These are phyloP conservation scores for Nannochloropsis gaditana DNA, from an alignment of 108 stramenopile genomes.

Conservation along the genomic window DNA sequence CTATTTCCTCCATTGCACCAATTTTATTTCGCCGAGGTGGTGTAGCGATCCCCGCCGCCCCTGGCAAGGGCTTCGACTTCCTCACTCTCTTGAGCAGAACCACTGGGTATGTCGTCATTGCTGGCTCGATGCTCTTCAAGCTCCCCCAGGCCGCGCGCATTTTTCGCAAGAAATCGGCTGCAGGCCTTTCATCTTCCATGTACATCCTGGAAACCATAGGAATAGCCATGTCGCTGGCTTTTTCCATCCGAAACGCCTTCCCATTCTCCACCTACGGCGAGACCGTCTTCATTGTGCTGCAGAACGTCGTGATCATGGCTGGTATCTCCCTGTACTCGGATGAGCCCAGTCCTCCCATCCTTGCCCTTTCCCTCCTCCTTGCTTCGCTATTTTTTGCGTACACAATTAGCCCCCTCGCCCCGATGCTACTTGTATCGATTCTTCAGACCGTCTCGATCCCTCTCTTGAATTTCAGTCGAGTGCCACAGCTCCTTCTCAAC, in stretches of 20 bases:
- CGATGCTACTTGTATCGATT: neutral
- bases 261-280: conserved; percentile 10
- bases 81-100: neutral
- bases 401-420: neutral
- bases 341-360: neutral
- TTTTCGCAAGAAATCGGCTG: neutral
- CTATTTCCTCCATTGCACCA: neutral
- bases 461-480: neutral
- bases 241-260: conserved; percentile 1
- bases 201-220: neutral
- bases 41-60: neutral
- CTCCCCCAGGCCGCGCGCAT: neutral
- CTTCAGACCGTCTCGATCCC: neutral
- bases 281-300: neutral
- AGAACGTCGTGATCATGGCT: neutral
- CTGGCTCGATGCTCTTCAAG: conserved; percentile 4
- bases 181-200: neutral
- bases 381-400: neutral
- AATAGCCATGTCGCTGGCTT: conserved; percentile 5
- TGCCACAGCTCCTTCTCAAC: neutral
- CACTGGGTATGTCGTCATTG: conserved; percentile 7
- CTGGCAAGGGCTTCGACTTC: neutral
- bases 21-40: neutral
- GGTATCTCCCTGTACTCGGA: neutral
- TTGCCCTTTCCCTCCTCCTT: neutral